Base-by-base conservation (phyloP, 2,329 filamentous ascomycete species). In the Trichoderma sp. region DNA sequence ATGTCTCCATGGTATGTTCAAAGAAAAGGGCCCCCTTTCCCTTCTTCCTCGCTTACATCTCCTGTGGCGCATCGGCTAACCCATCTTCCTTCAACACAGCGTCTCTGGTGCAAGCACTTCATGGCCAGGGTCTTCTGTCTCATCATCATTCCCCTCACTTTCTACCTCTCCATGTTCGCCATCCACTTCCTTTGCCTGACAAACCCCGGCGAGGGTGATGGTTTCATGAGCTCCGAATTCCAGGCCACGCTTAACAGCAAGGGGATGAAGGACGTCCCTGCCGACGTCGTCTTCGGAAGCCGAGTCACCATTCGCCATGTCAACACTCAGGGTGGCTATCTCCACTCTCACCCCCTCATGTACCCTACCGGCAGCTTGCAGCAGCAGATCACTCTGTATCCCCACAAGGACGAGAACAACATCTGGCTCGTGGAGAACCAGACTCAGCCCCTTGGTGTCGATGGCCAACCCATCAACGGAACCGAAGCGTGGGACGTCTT, bases 191-290 rank as follows among this genome's bases (percentile, higher is more conserved):
- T 93, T 71, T 96, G 92, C 82, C 85, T 99, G 48, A 86, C 90
- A 67, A 99, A 99, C 79, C 95, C 95, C 30, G 95, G 95, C 67
- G 95, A 99, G 60, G 95, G 95, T 63, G 95, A 99, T 78, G 95
- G 95, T 63, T 99, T 99, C 83, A 99, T 99, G 95, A 97, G 93
- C 75, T 97, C 94, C 63, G 95, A 99, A 75, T 99, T 99, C 82
- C 95, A 99, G 80, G 91, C 95, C 39, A 98, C 95, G 2, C 83
- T 99, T 70, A 99, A 98, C 81, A 93, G 88, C 73, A 99, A 98
- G 83, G 89, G 87, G 61, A 99, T 99, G 95, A 89, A 92, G 75
- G 93, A 96, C 77, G 93, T 96, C 5, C 90, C 95, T 2, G 95
- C 91, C 34, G 93, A 99, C 78, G 90, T 99, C 66, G 89, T 90